A percentile compares a stretch with the other conserved stretches of the same genome.
These are phyloP conservation scores for Phallus indusiatus DNA, from an alignment of 768 basidiomycete genomes.

Conservation along the genomic window DNA sequence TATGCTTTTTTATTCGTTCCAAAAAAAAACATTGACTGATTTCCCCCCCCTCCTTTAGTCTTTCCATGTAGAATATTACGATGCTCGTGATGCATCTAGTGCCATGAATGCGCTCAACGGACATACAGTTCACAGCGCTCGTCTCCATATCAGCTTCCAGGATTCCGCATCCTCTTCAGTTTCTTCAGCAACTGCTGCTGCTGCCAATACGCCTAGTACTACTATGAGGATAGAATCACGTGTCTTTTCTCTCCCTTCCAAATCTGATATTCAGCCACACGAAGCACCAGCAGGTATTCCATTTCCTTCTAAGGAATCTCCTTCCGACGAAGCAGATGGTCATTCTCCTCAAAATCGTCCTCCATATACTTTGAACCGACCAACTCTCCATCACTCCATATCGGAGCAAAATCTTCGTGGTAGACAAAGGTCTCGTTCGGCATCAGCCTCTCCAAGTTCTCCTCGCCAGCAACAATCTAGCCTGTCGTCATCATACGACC, in stretches of 20 bases:
- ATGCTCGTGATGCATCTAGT: constrained; percentile 45
- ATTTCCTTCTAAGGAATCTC: not conserved
- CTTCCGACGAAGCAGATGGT: not conserved
- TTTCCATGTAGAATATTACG: constrained; percentile 60
- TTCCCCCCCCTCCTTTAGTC: constrained; percentile 18
- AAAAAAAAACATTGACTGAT: not conserved
- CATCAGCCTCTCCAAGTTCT: not conserved
- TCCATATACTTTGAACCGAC: not conserved
- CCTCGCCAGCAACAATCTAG: not conserved
- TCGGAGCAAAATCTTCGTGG: constrained; percentile 5
- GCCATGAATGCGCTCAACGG: constrained; percentile 45
- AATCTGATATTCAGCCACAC: constrained; percentile 1
- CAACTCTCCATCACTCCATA: not conserved
- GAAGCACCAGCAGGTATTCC: not conserved
- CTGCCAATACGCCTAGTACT: not conserved
- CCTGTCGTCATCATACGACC: not conserved
- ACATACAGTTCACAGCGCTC: constrained; percentile 41
- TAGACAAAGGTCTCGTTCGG: not conserved
- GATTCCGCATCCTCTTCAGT: not conserved
- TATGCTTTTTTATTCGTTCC: not conserved
- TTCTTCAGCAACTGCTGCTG: not conserved
- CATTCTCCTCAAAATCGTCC: not conserved
- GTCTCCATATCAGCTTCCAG: constrained; percentile 34
- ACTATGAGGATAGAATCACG: not conserved
- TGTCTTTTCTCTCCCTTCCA: constrained; percentile 6